Evolutionary conservation across 148 eudicot species (phyloP), one percentile per base, ranked within the genome.

Genomic region (Fallopia convolvulus): DNA sequence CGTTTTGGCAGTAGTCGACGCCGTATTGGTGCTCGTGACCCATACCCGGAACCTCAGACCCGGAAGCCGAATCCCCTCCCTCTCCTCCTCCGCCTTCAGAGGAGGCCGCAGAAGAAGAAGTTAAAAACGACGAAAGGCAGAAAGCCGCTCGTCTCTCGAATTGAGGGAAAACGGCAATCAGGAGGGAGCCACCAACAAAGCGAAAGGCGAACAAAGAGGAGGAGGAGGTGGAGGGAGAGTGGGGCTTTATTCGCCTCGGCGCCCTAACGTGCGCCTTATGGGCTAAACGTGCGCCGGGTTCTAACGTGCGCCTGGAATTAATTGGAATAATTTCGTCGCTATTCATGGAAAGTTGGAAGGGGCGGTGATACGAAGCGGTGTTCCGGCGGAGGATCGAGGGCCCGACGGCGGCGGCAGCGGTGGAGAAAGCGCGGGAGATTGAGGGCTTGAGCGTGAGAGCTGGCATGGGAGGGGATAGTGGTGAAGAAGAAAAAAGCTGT

Each of bases 241-340:
- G 46, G 46, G 44, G 73, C 73, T 74, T 76, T 75, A 78, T 70
- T 70, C 48, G 6, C 50, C 41, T 73, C 36, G 60, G 13, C 10
- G 17, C 15, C 61, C 63, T 84, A 84, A 81, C 80, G 80, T 84
- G 86, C 86, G 84, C 82, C 63, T 46, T 41, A 20, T 47, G 8
- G 8, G 17, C 14, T 72, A 77, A 72, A n/a, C 8, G 9, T 42
- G n/a, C 50, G 75, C 52, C 12, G 14, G 32, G 17, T 18, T 32
- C 50, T 74, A 77, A 81, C 84, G 46, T 79, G 80, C 76, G 86
- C 86, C 14, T 3, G 26, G 1, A 23, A 13, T 5, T 10, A 32
- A 68, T 30, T 55, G 26, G 61, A 6, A 6, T n/a, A n/a, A 6
- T 55, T 55, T 21, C 61, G 26, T n/a, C n/a, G 8, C 61, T 55